Evolutionary conservation across 169 alveolate species (phyloP), one percentile per base, ranked within the genome.

Genomic region (Cryptosporidium sp.): DNA sequence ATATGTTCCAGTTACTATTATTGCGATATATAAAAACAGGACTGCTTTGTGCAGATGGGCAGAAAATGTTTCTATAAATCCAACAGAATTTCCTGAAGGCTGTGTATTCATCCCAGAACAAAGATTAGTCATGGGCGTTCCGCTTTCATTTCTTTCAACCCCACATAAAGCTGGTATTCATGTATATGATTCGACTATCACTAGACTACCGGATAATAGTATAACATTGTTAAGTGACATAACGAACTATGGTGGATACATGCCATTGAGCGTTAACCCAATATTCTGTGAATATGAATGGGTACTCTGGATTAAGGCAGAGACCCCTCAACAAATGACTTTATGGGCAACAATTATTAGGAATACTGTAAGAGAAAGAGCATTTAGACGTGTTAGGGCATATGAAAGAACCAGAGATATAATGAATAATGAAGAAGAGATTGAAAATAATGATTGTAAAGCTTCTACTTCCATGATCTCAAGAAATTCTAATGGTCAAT

Each of bases 331-430:
- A 45, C 89, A 80, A 42, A 80, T 80, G 89, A 80, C 75, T 61
- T 65, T 80, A 44, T 80, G 89, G 89, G 89, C 89, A 29, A 80
- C 89, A 16, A 80, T 80, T 80, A 80, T 80, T 80, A 61, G 89
- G 26, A 80, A 80, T 65, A 45, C 89, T 45, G 52, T 80, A 2
- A 60, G 89, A 62, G 89, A 80, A 80, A 80, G 75, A 60, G 89
- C 89, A 21, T 80, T 80, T 39, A 61, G 89, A 31, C 73, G 89
- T 62, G 89, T 80, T 12, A 62, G 89, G 62, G 89, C 89, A 26
- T 80, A 80, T 62, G 89, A 80, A 42, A 60, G 89, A 37, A 80
- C 75, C 21, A 37, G 89, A 44, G 89, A 80, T 65, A 80, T 80
- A 14, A 80, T 80, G 89, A 80, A 65, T 51, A 51, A 61, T 23